Percentiles rank a stretch among this genome's conserved stretches.
Conservation (phyloP, 805 yeast species). For the Metschnikowia matae region DNA sequence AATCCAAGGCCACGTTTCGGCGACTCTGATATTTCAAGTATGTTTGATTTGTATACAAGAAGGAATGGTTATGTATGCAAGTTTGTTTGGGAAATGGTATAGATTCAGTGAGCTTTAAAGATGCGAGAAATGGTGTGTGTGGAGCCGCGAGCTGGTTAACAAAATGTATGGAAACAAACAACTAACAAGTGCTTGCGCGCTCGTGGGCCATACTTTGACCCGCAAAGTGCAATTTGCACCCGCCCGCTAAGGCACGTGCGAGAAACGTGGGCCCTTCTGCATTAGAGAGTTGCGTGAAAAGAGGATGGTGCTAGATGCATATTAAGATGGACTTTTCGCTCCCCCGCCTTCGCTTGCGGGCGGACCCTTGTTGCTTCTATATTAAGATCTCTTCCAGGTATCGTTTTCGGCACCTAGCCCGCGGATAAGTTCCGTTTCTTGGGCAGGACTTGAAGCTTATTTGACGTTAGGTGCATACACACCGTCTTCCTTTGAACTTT, state of each 20-base stretch:
- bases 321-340: background rate
- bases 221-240: constrained; percentile 1
- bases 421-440: background rate
- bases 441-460: too few relatives aligned
- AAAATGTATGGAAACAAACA: background rate
- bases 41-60: too few relatives aligned
- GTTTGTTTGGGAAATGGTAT: too few relatives aligned
- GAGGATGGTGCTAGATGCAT: background rate
- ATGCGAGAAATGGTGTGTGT: too few relatives aligned
- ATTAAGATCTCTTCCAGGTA: background rate
- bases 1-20: too few relatives aligned
- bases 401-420: too few relatives aligned
- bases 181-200: background rate
- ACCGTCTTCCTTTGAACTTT: too few relatives aligned
- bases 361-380: background rate
- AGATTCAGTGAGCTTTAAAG: too few relatives aligned
- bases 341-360: background rate
- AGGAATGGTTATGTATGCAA: too few relatives aligned
- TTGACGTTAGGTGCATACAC: too few relatives aligned
- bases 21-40: too few relatives aligned
- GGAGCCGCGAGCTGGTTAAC: background rate
- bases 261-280: background rate
- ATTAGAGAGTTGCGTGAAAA: background rate
- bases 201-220: background rate
- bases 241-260: constrained; percentile 1